These are phyloP conservation scores for Myxozyma monticola DNA, from an alignment of 805 yeast genomes.

Conservation along the genomic window DNA sequence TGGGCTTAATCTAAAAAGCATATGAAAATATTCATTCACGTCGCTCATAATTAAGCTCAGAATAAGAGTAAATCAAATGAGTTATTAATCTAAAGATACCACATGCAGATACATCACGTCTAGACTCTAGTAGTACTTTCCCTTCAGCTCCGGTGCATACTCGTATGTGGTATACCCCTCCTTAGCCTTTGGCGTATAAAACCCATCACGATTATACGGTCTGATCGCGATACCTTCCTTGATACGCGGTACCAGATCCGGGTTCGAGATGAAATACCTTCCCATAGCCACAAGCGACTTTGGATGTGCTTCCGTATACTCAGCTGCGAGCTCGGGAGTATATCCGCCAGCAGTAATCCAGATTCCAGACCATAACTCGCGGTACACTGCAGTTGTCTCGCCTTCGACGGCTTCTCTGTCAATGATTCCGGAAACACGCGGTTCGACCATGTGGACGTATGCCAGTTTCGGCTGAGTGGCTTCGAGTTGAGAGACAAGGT, in stretches of 20 bases:
- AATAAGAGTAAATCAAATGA: no score
- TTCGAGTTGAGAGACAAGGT: constrained; percentile 38
- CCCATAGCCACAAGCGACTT: constrained; percentile 45
- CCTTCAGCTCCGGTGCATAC: constrained; percentile 19
- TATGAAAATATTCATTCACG: no score
- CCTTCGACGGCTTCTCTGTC: constrained; percentile 20
- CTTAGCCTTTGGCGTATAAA: constrained; percentile 41
- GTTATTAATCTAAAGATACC: no score
- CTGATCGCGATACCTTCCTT: constrained; percentile 45
- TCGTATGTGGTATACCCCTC: constrained; percentile 23
- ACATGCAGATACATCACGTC: no score
- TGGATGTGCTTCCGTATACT: constrained; percentile 19
- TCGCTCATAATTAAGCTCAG: no score
- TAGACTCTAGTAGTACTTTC: constrained; percentile 21
- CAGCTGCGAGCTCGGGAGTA: constrained; percentile 21
- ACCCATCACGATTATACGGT: constrained; percentile 50
- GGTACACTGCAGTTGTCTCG: constrained; percentile 18
- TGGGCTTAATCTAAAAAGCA: no score
- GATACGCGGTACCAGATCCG: constrained; percentile 53
- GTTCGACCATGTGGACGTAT: constrained; percentile 49
- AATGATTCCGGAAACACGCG: constrained; percentile 41
- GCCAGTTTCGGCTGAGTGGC: constrained; percentile 44
- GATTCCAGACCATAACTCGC: constrained; percentile 25
- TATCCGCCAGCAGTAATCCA: constrained; percentile 32
- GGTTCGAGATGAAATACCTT: constrained; percentile 54